Base-by-base conservation (phyloP, 371 early-diverging fungal species). In the Syncephalastrum sp. region DNA sequence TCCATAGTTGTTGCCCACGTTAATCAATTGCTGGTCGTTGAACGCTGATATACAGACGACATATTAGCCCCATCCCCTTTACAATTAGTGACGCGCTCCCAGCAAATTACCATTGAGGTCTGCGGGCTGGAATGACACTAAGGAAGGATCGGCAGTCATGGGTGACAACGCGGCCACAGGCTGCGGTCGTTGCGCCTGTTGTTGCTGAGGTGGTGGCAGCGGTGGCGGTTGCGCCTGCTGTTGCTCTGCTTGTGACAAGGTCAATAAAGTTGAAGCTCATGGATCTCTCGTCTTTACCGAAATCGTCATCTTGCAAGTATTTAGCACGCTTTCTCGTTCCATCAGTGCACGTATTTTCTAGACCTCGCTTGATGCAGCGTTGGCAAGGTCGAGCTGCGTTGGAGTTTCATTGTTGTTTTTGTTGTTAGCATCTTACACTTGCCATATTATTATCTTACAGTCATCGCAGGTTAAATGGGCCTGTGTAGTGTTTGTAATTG, bases 221-320 rank as follows among this genome's bases (percentile, higher is more conserved):
- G 27, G 17, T 13, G 16, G 27, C 8, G 16, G 27, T 19, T 27
- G 21, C 16, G 42, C 50, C 48, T 61, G 54, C 42, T 55, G 50
- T 21, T 57, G 49, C 25, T 52, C 43, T 24, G 42, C 33, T 33
- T 10, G 19, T 61, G 27, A 21, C 17, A 54, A 23, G 38, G 38
- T 44, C 23, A 59, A 23, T 17, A 38, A 5, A 24, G 53, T 24
- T 42, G 25, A 6, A 5, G 25, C 14, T 3, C 25, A 10, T 1
- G 27, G 47, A 24, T 14, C 24, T 15, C 60, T 21, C 19, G 4
- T 12, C n/a, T 45, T 17, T 56, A 27, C 54, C 55, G 48, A 61
- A 52, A 47, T 73, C 54, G 64, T 61, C 48, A 33, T 85, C 87
- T 48, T 81, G 76, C 53, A 94, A 76, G 56, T 94, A 94, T 72